A percentile compares a stretch with the other conserved stretches of the same genome.
These are phyloP conservation scores for Suhomyces terraborum DNA, from an alignment of 1,139 yeast genomes.

Conservation along the genomic window DNA sequence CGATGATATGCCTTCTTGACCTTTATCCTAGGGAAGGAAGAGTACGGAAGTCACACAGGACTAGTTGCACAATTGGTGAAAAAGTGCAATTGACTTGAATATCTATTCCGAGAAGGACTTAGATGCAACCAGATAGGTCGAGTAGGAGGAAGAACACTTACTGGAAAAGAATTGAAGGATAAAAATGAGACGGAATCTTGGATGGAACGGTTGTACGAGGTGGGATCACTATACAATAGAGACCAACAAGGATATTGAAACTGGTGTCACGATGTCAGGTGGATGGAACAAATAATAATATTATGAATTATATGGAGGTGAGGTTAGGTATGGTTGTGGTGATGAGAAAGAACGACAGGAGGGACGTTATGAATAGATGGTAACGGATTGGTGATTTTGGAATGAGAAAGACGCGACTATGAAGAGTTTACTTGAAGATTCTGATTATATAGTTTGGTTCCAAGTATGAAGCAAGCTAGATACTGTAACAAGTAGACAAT, in stretches of 20 bases:
- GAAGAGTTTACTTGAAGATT: slow-evolving; percentile 17
- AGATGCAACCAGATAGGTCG: slow-evolving; percentile 3
- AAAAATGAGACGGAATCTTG: background rate
- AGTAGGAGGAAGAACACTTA: background rate
- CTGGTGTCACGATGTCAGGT: background rate
- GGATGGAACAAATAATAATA: background rate
- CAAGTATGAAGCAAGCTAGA: slow-evolving; percentile 10
- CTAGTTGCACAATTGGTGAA: background rate
- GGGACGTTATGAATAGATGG: background rate
- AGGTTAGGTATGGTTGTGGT: too few species aligned
- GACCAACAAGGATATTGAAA: slow-evolving; percentile 1
- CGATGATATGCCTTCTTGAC: too few species aligned
- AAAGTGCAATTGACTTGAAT: slow-evolving; percentile 1
- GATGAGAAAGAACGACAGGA: too few species aligned
- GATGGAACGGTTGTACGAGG: background rate
- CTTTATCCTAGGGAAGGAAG: background rate
- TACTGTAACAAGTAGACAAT: slow-evolving; percentile 13
- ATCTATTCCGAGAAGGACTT: background rate
- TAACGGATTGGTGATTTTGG: background rate
- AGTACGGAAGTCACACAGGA: background rate
- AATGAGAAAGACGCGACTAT: background rate
- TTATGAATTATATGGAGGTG: background rate
- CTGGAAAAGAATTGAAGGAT: slow-evolving; percentile 1
- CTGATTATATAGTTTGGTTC: slow-evolving; percentile 8
- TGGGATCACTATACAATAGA: background rate